Conservation (phyloP, 2,329 filamentous ascomycete genomes). For the Aspergillus jensenii region DNA sequence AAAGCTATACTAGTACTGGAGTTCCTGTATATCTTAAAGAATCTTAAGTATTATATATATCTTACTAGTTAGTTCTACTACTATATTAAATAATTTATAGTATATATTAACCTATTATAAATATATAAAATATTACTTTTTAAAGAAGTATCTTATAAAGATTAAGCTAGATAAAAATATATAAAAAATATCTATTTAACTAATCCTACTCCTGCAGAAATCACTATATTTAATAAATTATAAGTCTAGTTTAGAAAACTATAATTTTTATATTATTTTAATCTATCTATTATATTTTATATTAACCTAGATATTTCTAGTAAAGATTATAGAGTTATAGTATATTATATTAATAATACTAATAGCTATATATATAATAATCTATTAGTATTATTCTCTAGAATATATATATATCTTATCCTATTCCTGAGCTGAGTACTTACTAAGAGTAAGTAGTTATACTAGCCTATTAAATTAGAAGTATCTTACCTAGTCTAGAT, state of each 20-base stretch:
- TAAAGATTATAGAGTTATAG: background rate
- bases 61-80: too few species aligned
- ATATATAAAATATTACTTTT: too few species aligned
- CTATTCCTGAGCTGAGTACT: background rate
- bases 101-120: too few species aligned
- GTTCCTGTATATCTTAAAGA: too few species aligned
- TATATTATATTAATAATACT: background rate
- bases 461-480: background rate
- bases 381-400: background rate
- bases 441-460: background rate
- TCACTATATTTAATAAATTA: background rate
- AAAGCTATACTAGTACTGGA: too few species aligned
- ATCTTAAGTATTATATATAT: too few species aligned
- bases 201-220: accelerated
- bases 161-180: too few species aligned
- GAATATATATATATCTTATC: background rate
- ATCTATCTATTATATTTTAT: background rate
- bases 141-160: too few species aligned
- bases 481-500: background rate
- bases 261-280: background rate
- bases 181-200: too few species aligned
- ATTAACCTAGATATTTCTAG: background rate
- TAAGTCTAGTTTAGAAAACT: background rate
- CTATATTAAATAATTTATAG: too few species aligned
- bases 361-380: background rate